These are phyloP conservation scores for Fusarium tricinctum DNA, from an alignment of 2,329 filamentous ascomycete species.

Conservation along the genomic window DNA sequence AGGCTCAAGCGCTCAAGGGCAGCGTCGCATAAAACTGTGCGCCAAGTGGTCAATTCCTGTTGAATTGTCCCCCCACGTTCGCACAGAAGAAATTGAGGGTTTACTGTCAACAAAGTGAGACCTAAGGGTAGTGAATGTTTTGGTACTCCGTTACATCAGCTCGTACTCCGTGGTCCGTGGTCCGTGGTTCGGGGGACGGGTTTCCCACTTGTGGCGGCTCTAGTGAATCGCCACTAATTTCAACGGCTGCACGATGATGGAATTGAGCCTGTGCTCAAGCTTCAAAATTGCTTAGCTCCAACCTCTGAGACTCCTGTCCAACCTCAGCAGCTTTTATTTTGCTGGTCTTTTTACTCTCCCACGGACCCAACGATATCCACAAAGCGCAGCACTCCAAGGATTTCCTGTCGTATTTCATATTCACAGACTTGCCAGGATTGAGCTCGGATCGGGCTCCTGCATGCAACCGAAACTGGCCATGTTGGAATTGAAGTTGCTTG, in stretches of 20 bases:
- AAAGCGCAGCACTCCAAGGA: slow-evolving; percentile 1
- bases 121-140: slow-evolving; percentile 17
- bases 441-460: slow-evolving; percentile 28
- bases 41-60: not conserved
- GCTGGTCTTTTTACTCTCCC: not conserved
- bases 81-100: slow-evolving; percentile 16
- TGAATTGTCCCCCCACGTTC: slow-evolving; percentile 10
- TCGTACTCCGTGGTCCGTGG: slow-evolving; percentile 23
- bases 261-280: slow-evolving; percentile 16
- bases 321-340: slow-evolving; percentile 1
- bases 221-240: slow-evolving; percentile 44
- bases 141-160: slow-evolving; percentile 8
- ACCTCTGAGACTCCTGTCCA: slow-evolving; percentile 1
- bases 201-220: slow-evolving; percentile 26
- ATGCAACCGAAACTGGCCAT: slow-evolving; percentile 35
- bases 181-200: slow-evolving; percentile 21
- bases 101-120: slow-evolving; percentile 9
- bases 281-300: slow-evolving; percentile 12
- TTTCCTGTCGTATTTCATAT: slow-evolving; percentile 16
- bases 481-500: slow-evolving; percentile 12
- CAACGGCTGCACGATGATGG: slow-evolving; percentile 46
- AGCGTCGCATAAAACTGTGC: slow-evolving; percentile 1
- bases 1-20: slow-evolving; percentile 8
- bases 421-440: slow-evolving; percentile 12
- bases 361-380: not conserved